These are phyloP conservation scores for Amanita exitialis DNA, from an alignment of 768 basidiomycete species.

Conservation along the genomic window DNA sequence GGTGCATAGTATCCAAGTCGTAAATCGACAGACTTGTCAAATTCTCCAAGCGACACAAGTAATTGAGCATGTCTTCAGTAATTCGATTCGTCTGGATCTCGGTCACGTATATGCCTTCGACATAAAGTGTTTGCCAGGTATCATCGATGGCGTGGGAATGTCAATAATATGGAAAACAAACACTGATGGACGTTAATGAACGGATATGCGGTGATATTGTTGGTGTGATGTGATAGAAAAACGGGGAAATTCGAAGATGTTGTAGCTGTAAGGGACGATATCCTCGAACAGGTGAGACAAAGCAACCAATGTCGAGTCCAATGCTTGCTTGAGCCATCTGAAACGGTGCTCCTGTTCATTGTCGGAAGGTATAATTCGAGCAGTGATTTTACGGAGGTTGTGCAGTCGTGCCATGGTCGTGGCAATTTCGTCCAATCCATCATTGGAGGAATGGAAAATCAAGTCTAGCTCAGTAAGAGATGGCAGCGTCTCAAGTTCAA, in stretches of 20 bases:
- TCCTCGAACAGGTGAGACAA: background rate
- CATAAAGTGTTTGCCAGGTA: background rate
- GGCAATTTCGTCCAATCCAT: background rate
- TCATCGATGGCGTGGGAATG: background rate
- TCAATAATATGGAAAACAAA: background rate
- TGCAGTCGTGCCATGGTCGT: background rate
- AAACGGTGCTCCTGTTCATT: background rate
- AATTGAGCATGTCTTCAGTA: background rate
- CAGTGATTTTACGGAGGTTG: constrained; percentile 4
- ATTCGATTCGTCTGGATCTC: constrained; percentile 1
- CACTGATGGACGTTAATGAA: background rate
- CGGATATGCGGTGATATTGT: background rate
- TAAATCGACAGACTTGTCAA: constrained; percentile 1
- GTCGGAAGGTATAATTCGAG: background rate
- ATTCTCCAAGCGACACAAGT: background rate
- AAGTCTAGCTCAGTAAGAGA: constrained; percentile 5
- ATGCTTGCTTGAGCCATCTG: constrained; percentile 1
- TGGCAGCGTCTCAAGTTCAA: background rate
- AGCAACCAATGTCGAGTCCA: background rate
- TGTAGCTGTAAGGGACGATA: background rate
- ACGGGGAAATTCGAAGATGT: background rate
- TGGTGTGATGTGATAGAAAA: constrained; percentile 1
- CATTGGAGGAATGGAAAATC: background rate
- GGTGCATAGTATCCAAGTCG: background rate
- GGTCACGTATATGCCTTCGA: background rate